Evolutionary conservation across 176 grass and related monocot genomes (phyloP), one percentile per base, ranked within the genome.

Genomic region (Juncus effusus): DNA sequence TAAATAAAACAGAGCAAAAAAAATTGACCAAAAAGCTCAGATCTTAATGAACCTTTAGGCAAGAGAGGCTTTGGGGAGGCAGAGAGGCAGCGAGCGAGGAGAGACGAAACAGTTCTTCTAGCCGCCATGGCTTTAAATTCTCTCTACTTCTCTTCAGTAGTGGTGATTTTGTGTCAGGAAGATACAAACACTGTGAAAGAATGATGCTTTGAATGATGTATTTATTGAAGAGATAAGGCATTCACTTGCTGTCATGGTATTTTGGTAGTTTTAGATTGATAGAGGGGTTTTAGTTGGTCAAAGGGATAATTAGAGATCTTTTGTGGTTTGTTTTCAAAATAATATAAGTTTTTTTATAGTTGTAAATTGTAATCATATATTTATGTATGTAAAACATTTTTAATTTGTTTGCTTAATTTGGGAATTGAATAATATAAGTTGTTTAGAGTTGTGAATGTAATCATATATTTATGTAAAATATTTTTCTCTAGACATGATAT

Each of bases 101-200:
- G 7, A 60, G 79, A 95, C 59, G 73, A 81, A 66, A 80, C 69
- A 59, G 72, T 67, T 67, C 79, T 95, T 57, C 76, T 75, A 67
- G 82, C 82, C 16, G 79, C 82, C 90, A 90, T 90, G 42, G 67
- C 7, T 53, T 12, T 47, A 3, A 70, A 40, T 54, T 69, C 49
- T 16, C 36, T 56, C 7, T 65, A 6, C 19, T 44, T 65, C 41
- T 65, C 68, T 72, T 47, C 69, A 44, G 14, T 60, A 72, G 58
- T 59, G 69, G 49, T 2, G 66, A 70, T 44, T 54, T 47, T 51
- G 61, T 64, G 38, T 49, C 19, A n/a, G 47, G 14, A 69, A 14
- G 49, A 49, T 7, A 53, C 11, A 56, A 69, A 28, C 0, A 28
- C 19, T 28, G 19, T 28, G 19, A 28, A 28, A 1, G 19, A 28